Percentiles rank a stretch among this genome's conserved stretches.
Evolutionary conservation across 331 rosid genomes (phyloP).

Genomic region (Rosa hybrid): DNA sequence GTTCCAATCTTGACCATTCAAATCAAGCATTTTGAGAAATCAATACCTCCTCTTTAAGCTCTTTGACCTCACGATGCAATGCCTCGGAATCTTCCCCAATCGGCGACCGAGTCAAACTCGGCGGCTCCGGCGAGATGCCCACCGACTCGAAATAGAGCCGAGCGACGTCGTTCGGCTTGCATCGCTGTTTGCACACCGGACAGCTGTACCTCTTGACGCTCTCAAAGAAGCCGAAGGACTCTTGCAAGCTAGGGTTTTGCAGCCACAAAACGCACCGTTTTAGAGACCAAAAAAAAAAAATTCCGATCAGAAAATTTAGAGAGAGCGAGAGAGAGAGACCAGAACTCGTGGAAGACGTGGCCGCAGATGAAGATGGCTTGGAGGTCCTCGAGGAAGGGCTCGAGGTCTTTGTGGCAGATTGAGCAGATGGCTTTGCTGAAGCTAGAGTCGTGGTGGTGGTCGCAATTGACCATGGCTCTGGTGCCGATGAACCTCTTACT

Average conservation of each 20-base stretch:
- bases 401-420: conserved; percentile 84
- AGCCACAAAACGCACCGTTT: conserved; percentile 12
- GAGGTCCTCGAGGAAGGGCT: conserved; percentile 74
- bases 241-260: conserved; percentile 60
- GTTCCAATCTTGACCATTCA: not conserved
- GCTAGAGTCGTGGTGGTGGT: not conserved
- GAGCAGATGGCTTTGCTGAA: conserved; percentile 70
- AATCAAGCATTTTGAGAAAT: conserved; percentile 5
- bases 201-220: conserved; percentile 66
- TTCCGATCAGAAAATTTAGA: not conserved
- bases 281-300: not conserved
- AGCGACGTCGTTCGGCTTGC: conserved; percentile 53
- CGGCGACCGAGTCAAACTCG: conserved; percentile 24
- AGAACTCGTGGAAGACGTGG: conserved; percentile 94
- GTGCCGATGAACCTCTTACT: too few species aligned
- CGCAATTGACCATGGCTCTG: conserved; percentile 37
- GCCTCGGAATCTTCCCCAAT: conserved; percentile 51
- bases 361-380: conserved; percentile 83
- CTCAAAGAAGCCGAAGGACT: conserved; percentile 85
- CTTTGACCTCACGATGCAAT: conserved; percentile 57
- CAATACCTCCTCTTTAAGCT: conserved; percentile 58
- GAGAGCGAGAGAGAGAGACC: conserved; percentile 38
- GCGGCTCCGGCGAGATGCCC: conserved; percentile 7
- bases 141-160: conserved; percentile 84
- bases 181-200: conserved; percentile 85